A percentile compares a stretch with the other conserved stretches of the same genome.
These are phyloP conservation scores for Ceratocystis destructans DNA, from an alignment of 2,329 filamentous ascomycete species.

Conservation along the genomic window DNA sequence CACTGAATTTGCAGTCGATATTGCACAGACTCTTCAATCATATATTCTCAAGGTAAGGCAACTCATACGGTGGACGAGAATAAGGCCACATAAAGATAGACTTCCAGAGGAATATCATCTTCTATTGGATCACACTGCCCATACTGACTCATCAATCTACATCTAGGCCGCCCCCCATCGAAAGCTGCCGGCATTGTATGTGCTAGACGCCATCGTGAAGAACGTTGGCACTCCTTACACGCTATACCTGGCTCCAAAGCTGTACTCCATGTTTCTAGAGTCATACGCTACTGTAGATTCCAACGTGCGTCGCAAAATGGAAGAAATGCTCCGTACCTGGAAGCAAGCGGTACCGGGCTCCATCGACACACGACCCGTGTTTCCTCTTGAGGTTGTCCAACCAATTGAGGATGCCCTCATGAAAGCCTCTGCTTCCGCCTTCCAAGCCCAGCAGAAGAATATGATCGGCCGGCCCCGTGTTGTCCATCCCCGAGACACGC, in stretches of 20 bases:
- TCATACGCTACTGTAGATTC: constrained; percentile 82
- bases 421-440: constrained; percentile 54
- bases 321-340: constrained; percentile 96
- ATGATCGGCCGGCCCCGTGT: constrained; percentile 42
- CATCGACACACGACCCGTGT: constrained; percentile 82
- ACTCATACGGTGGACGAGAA: neutral
- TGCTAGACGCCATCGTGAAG: constrained; percentile 95
- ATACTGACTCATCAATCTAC: constrained; percentile 14
- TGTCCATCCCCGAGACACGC: constrained; percentile 51
- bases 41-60: constrained; percentile 84
- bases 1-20: constrained; percentile 86
- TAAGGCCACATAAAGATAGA: neutral
- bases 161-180: constrained; percentile 68
- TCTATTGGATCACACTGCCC: neutral
- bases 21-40: constrained; percentile 77
- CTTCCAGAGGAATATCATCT: neutral
- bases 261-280: constrained; percentile 94
- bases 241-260: constrained; percentile 78
- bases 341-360: constrained; percentile 93
- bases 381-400: constrained; percentile 70
- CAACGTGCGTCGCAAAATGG: constrained; percentile 74
- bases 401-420: constrained; percentile 90
- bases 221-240: constrained; percentile 98
- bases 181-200: constrained; percentile 91
- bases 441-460: constrained; percentile 40